phyloP scores from a whole-genome alignment of 257 asterid species.

The Scutellaria minor region DNA sequence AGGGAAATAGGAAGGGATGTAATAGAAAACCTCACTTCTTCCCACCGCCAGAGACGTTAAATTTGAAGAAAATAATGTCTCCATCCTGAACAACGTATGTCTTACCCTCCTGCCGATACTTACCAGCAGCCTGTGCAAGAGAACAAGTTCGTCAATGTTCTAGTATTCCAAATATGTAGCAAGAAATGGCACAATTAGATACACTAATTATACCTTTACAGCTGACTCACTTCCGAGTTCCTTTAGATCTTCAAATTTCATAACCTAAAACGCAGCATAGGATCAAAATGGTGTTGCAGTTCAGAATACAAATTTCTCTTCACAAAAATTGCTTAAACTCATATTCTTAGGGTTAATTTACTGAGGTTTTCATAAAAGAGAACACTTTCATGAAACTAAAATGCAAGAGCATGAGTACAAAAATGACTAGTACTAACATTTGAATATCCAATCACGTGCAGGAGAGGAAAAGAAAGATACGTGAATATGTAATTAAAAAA shows the following conservation, averaged over 20 bases:
- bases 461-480: background rate
- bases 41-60: conserved; percentile 96
- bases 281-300: background rate
- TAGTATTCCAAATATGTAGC: background rate
- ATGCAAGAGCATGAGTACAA: no score
- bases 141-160: background rate
- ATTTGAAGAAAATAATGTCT: conserved; percentile 94
- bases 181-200: background rate
- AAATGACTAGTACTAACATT: no score
- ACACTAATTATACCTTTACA: conserved; percentile 67
- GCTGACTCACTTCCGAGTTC: conserved; percentile 91
- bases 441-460: background rate
- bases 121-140: conserved; percentile 76
- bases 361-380: background rate
- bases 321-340: background rate
- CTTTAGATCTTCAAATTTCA: conserved; percentile 96
- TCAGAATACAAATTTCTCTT: conserved; percentile 2
- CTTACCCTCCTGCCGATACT: conserved; percentile 97
- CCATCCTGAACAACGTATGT: conserved; percentile 94
- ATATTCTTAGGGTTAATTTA: background rate
- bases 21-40: conserved; percentile 66
- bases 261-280: conserved; percentile 61
- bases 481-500: background rate
- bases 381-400: background rate
- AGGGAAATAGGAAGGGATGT: conserved; percentile 28